Base-by-base conservation (phyloP, 2,329 filamentous ascomycete species). In the Sporothrix protearum region DNA sequence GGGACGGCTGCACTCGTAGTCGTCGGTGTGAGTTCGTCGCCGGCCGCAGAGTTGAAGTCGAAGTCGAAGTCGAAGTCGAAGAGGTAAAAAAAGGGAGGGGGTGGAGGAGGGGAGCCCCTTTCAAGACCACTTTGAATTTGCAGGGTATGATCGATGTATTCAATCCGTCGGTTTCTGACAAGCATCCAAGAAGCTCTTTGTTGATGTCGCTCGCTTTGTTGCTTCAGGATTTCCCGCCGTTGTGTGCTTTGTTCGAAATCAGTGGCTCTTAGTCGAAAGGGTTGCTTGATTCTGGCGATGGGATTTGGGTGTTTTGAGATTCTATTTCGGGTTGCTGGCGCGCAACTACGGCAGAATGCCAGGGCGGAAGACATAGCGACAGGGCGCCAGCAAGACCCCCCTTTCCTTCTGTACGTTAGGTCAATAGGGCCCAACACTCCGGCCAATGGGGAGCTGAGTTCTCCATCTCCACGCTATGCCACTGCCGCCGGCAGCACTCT, bases 251-350 rank as follows among this genome's bases (percentile, higher is more conserved):
- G 22, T 22, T 64, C n/a, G 59, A 6, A 42, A 45, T 28, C 22
- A 36, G 36, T 25, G 57, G 57, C 25, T n/a, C n/a, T n/a, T n/a
- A n/a, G n/a, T n/a, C n/a, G n/a, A n/a, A n/a, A n/a, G n/a, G n/a
- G n/a, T n/a, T n/a, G n/a, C n/a, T n/a, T n/a, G n/a, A n/a, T n/a
- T n/a, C n/a, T n/a, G n/a, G n/a, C n/a, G n/a, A 22, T 42, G 59
- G 30, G n/a, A 39, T 64, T 64, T 45, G 25, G 49, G 59, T 64
- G 59, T 64, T 64, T 45, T 45, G 59, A 64, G 59, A 45, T 63
- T 45, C 36, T 16, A 59, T 0, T 39, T 39, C 5, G 8, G 36
- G 59, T 64, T 45, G 36, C 10, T 64, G 59, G 33, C n/a, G 59
- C 59, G 59, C 59, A 42, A 45, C 59, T 19, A 25, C n/a, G 59